Percentiles rank a stretch among this genome's conserved stretches.
Evolutionary conservation across 169 alveolate species (phyloP).

Genomic region (Theileria orientalis): DNA sequence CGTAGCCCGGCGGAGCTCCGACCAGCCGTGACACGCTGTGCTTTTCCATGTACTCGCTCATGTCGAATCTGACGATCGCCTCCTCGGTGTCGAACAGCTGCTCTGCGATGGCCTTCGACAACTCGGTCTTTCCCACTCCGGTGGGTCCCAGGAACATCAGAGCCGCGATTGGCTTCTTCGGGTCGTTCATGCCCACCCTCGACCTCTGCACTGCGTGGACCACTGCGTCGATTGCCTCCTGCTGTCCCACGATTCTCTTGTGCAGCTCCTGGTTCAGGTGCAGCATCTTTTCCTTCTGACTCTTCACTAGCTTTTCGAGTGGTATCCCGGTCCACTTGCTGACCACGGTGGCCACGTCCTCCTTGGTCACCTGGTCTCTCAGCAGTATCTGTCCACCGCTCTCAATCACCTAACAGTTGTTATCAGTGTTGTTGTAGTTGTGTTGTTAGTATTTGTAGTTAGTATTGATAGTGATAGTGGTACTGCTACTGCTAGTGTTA

Average conservation of each 20-base stretch:
- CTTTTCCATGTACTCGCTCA: conserved; percentile 90
- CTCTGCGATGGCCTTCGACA: conserved; percentile 88
- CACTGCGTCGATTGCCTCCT: conserved; percentile 77
- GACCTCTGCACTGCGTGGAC: conserved; percentile 84
- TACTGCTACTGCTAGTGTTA: too few relatives aligned
- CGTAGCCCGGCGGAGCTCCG: conserved; percentile 92
- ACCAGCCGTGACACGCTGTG: conserved; percentile 85
- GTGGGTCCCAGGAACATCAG: conserved; percentile 89
- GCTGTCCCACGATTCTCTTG: conserved; percentile 81
- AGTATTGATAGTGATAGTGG: neutral
- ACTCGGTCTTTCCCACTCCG: conserved; percentile 90
- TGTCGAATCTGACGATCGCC: conserved; percentile 83
- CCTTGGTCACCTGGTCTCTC: conserved; percentile 84
- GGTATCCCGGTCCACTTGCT: conserved; percentile 88
- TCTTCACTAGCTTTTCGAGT: conserved; percentile 71
- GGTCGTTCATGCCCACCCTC: conserved; percentile 88
- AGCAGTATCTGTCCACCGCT: conserved; percentile 66
- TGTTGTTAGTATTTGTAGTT: too few relatives aligned
- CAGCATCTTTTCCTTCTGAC: conserved; percentile 82
- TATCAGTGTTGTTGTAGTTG: too few relatives aligned
- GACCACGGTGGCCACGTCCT: conserved; percentile 81
- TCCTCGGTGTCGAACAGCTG: conserved; percentile 83
- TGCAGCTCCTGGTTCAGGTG: conserved; percentile 75
- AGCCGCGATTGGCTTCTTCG: conserved; percentile 86
- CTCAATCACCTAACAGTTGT: conserved; percentile 14